phyloP scores from a whole-genome alignment of 2,329 filamentous ascomycete genomes.

The Zymoseptoria brevis region DNA sequence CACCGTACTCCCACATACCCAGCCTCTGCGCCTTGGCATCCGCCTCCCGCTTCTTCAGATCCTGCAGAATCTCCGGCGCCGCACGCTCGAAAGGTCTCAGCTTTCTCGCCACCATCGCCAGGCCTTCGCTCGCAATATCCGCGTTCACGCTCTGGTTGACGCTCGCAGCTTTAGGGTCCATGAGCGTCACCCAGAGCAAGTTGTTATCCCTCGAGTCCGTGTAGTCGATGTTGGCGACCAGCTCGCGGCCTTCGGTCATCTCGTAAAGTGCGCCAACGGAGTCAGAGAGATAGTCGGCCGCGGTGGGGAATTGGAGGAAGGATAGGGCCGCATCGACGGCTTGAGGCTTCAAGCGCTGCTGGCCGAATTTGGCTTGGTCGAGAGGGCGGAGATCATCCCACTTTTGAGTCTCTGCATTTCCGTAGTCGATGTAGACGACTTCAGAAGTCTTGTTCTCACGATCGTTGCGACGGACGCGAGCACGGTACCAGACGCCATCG shows the following conservation, averaged over 20 bases:
- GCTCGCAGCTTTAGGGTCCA: conserved; percentile 60
- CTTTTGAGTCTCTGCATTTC: conserved; percentile 81
- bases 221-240: conserved; percentile 88
- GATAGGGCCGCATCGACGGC: conserved; percentile 80
- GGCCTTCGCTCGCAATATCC: conserved; percentile 72
- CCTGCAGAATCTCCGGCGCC: conserved; percentile 62
- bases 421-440: conserved; percentile 91
- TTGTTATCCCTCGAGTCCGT: conserved; percentile 70
- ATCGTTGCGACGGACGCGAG: conserved; percentile 83
- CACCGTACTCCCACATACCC: conserved; percentile 98
- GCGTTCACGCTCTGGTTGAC: conserved; percentile 79
- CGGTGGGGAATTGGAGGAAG: conserved; percentile 78
- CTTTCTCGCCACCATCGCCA: conserved; percentile 88
- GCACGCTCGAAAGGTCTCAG: conserved; percentile 83
- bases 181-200: conserved; percentile 71
- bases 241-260: conserved; percentile 59
- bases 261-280: conserved; percentile 68
- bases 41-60: conserved; percentile 63
- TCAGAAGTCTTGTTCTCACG: conserved; percentile 81
- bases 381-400: conserved; percentile 82
- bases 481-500: conserved; percentile 92
- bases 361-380: conserved; percentile 66
- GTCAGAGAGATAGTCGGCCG: conserved; percentile 75
- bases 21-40: conserved; percentile 70
- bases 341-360: conserved; percentile 76